Conservation (phyloP, 768 basidiomycete genomes). For the Agaricus subrufescens region DNA sequence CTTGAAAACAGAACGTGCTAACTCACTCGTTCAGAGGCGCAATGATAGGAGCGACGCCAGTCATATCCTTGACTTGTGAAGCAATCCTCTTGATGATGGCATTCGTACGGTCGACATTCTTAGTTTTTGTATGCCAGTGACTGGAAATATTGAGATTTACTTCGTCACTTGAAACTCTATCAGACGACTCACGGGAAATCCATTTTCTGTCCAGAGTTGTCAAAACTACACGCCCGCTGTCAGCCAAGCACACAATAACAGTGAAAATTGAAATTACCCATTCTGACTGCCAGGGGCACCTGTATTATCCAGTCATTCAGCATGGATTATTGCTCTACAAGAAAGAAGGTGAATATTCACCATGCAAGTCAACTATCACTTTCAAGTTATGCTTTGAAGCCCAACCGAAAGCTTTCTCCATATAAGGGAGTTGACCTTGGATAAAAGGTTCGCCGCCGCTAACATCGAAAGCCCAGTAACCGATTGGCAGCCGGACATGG, state of each 20-base stretch:
- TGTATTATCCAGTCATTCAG: constrained; percentile 9
- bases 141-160: constrained; percentile 16
- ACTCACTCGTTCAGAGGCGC: constrained; percentile 73
- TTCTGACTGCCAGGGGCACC: constrained; percentile 74
- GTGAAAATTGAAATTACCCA: background rate
- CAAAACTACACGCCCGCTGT: constrained; percentile 42
- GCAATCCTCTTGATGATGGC: constrained; percentile 60
- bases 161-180: background rate
- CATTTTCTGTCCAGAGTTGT: constrained; percentile 71
- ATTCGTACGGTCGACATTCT: constrained; percentile 65
- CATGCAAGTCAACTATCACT: constrained; percentile 73
- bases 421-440: constrained; percentile 67
- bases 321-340: background rate
- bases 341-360: constrained; percentile 17
- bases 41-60: constrained; percentile 56
- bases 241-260: background rate
- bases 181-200: constrained; percentile 38
- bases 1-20: background rate
- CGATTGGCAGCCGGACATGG: constrained; percentile 79
- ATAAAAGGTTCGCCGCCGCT: constrained; percentile 71
- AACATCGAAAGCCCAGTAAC: constrained; percentile 86
- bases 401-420: constrained; percentile 62
- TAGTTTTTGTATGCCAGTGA: constrained; percentile 60
- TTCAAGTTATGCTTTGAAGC: constrained; percentile 67
- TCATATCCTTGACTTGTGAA: constrained; percentile 45